Base-by-base conservation (phyloP, 345 rosid genomes). In the Eucalyptus erythrocorys region DNA sequence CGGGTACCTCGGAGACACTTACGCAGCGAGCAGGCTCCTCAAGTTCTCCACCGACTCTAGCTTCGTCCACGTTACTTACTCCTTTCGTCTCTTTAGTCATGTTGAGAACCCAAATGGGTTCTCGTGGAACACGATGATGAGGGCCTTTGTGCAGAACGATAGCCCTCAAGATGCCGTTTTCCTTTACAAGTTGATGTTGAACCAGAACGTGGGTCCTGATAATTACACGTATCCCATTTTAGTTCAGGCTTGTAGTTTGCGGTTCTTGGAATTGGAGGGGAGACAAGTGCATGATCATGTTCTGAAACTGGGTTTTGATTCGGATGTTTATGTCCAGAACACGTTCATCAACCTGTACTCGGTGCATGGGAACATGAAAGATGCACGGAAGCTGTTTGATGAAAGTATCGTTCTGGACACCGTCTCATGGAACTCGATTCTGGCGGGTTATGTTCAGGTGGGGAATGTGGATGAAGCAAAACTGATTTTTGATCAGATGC, bases 391-490 rank as follows among this genome's bases (percentile, higher is more conserved):
- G 26, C 88, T 94, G 89, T 95, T 95, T 32, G 93, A 94, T 87
- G 93, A 89, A 92, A 94, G 94, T 91, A 90, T 89, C 59, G 90
- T 87, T 16, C 50, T 90, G 93, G 96, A 95, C 89, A 87, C 87
- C 12, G 95, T 95, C 66, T 94, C 96, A 15, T 95, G 96, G 96
- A 95, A 94, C 87, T 92, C 96, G 45, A 91, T 95, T 13, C 49
- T 95, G 90, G 95, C 95, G 1, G 96, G 94, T 24, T 94, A 92
- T 92, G 92, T 94, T 89, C 91, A 87, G 49, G 48, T 32, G 22
- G 94, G 91, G 49, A 82, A 93, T 86, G 89, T 92, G n/a, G 93
- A 92, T 57, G 92, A 92, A 89, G 96, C 96, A 3, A 91, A 82
- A 82, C 87, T 19, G 87, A 66, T 95, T 34, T 95, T 90, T 87